phyloP scores from a whole-genome alignment of 2,329 filamentous ascomycete genomes.

The Paecilomyces formosus region DNA sequence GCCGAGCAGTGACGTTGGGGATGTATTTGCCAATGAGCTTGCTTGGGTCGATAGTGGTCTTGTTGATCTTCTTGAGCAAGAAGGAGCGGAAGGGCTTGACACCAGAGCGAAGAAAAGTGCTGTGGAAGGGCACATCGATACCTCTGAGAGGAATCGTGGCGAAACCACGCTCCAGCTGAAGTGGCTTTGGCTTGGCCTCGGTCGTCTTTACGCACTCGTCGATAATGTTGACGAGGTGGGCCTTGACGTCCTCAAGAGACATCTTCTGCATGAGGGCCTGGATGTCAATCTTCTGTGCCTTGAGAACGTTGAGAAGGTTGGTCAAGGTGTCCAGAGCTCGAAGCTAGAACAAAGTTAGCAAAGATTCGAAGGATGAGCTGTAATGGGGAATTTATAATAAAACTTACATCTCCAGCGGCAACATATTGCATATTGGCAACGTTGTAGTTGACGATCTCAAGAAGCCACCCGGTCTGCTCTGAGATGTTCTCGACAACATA shows the following conservation, averaged over 20 bases:
- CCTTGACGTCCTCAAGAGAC: slow-evolving; percentile 84
- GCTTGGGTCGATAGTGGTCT: slow-evolving; percentile 93
- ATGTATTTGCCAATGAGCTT: slow-evolving; percentile 99
- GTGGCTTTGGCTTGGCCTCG: slow-evolving; percentile 75
- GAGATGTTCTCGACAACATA: slow-evolving; percentile 95
- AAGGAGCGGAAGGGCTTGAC: slow-evolving; percentile 99
- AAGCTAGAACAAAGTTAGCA: slow-evolving; percentile 32
- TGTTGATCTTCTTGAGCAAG: slow-evolving; percentile 99
- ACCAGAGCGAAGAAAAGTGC: slow-evolving; percentile 92
- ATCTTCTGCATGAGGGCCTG: slow-evolving; percentile 81
- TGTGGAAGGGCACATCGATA: slow-evolving; percentile 99
- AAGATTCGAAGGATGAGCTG: background rate
- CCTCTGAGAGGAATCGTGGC: slow-evolving; percentile 94
- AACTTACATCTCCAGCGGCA: slow-evolving; percentile 54
- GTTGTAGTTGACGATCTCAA: slow-evolving; percentile 98
- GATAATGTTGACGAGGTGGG: slow-evolving; percentile 84
- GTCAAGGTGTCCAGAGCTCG: slow-evolving; percentile 60
- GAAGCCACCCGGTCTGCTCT: slow-evolving; percentile 86
- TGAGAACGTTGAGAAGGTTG: slow-evolving; percentile 88
- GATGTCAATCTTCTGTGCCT: slow-evolving; percentile 95
- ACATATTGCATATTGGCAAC: slow-evolving; percentile 66
- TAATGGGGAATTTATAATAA: background rate
- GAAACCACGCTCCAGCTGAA: slow-evolving; percentile 89
- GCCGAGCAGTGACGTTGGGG: slow-evolving; percentile 92
- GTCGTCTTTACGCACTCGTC: slow-evolving; percentile 80